These are phyloP conservation scores for Bullera alba DNA, from an alignment of 768 basidiomycete genomes.

Conservation along the genomic window DNA sequence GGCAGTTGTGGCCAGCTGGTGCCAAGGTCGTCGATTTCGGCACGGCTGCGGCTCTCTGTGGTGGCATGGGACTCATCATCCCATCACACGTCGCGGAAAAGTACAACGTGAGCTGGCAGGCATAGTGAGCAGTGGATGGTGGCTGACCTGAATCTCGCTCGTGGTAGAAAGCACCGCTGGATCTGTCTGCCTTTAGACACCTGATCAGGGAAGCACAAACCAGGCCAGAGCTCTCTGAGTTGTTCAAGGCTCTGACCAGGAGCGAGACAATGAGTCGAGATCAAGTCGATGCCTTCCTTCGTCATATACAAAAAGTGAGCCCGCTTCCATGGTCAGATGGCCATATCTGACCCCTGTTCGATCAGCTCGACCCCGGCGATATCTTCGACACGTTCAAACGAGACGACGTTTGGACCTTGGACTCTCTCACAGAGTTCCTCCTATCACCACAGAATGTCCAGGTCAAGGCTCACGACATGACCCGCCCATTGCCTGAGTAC, in stretches of 20 bases:
- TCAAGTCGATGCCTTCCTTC: slow-evolving; percentile 55
- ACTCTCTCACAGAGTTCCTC: slow-evolving; percentile 71
- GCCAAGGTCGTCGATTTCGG: slow-evolving; percentile 24
- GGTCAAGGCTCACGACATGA: slow-evolving; percentile 72
- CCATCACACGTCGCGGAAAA: slow-evolving; percentile 7
- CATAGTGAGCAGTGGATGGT: slow-evolving; percentile 3
- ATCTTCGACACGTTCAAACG: slow-evolving; percentile 49
- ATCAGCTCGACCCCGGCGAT: slow-evolving; percentile 40
- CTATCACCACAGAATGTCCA: slow-evolving; percentile 70
- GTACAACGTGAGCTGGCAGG: slow-evolving; percentile 2
- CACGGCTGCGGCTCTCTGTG: slow-evolving; percentile 26
- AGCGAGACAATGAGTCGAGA: slow-evolving; percentile 47
- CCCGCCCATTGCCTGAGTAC: slow-evolving; percentile 76
- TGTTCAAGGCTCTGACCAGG: slow-evolving; percentile 52
- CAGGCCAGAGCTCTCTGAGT: slow-evolving; percentile 69
- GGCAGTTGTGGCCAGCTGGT: slow-evolving; percentile 38
- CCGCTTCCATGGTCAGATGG: not conserved
- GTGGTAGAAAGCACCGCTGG: slow-evolving; percentile 15
- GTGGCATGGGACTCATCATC: slow-evolving; percentile 25
- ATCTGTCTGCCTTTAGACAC: slow-evolving; percentile 62
- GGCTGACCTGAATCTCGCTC: slow-evolving; percentile 1
- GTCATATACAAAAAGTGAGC: slow-evolving; percentile 47
- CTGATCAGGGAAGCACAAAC: slow-evolving; percentile 77
- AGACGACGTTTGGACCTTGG: slow-evolving; percentile 50
- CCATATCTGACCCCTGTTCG: not conserved